Evolutionary conservation across 2,329 filamentous ascomycete genomes (phyloP).

Genomic region (Ophiocordyceps robertsii): DNA sequence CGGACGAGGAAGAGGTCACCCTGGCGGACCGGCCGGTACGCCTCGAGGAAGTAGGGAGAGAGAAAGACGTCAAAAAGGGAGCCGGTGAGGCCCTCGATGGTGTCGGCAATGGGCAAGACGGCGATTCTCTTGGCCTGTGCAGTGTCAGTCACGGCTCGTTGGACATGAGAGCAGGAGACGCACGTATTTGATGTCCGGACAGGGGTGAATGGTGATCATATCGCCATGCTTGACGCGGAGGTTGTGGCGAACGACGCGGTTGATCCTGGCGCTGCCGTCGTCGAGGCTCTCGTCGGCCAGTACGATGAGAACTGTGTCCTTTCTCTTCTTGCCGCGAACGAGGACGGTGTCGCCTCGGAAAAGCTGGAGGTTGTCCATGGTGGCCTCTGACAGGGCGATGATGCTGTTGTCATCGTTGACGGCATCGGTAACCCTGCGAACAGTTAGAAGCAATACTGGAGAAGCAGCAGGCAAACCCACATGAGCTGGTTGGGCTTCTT

Average conservation of each 20-base stretch:
- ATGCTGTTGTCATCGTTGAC: slow-evolving; percentile 99
- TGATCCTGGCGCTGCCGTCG: slow-evolving; percentile 93
- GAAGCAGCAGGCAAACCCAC: slow-evolving; percentile 35
- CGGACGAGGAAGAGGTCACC: slow-evolving; percentile 95
- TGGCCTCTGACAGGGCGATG: slow-evolving; percentile 94
- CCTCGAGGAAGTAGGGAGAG: slow-evolving; percentile 98
- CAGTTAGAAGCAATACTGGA: slow-evolving; percentile 7
- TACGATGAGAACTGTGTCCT: slow-evolving; percentile 96
- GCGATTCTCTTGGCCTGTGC: slow-evolving; percentile 91
- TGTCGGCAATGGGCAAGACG: slow-evolving; percentile 94
- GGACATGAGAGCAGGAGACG: slow-evolving; percentile 23
- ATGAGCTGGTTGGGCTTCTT: slow-evolving; percentile 99
- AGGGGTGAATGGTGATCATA: slow-evolving; percentile 92
- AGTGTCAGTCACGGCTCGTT: slow-evolving; percentile 4
- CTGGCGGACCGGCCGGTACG: slow-evolving; percentile 92
- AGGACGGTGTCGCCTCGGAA: slow-evolving; percentile 98
- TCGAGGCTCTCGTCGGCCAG: slow-evolving; percentile 95
- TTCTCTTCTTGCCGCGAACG: slow-evolving; percentile 98
- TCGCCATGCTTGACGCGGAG: slow-evolving; percentile 97
- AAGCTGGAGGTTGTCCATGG: slow-evolving; percentile 95
- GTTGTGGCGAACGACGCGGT: slow-evolving; percentile 97
- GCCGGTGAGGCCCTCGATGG: slow-evolving; percentile 92
- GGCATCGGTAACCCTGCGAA: slow-evolving; percentile 84
- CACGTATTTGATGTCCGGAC: slow-evolving; percentile 99
- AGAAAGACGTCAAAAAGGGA: slow-evolving; percentile 99